These are phyloP conservation scores for Neopestalotiopsis sp. DNA, from an alignment of 2,329 filamentous ascomycete genomes.

Conservation along the genomic window DNA sequence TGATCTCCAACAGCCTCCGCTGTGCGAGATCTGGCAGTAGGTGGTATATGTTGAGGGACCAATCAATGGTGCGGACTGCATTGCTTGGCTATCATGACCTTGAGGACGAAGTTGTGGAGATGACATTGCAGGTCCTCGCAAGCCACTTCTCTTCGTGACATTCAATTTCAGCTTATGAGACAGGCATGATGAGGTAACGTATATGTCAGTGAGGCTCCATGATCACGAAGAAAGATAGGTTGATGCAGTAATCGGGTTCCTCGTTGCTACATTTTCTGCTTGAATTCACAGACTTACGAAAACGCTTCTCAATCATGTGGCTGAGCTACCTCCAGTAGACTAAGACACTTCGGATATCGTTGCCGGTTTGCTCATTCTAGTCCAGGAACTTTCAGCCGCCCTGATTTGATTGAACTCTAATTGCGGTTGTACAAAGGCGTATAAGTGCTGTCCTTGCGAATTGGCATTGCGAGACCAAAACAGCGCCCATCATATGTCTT, in stretches of 20 bases:
- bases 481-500: neutral
- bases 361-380: neutral
- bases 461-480: neutral
- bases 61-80: neutral
- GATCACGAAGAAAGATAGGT: no score
- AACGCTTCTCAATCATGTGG: neutral
- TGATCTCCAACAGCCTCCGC: neutral
- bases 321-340: neutral
- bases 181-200: no score
- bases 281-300: neutral
- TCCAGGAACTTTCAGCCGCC: neutral
- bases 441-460: neutral
- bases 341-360: neutral
- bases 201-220: no score
- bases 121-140: no score
- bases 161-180: no score
- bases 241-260: no score
- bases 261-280: no score
- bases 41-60: neutral
- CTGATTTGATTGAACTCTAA: neutral
- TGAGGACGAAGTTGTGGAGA: no score
- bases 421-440: neutral
- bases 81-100: no score
- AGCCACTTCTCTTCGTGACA: no score
- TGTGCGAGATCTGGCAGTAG: neutral